phyloP scores from a whole-genome alignment of 176 grass and related monocot species.

The Zizania latifolia region DNA sequence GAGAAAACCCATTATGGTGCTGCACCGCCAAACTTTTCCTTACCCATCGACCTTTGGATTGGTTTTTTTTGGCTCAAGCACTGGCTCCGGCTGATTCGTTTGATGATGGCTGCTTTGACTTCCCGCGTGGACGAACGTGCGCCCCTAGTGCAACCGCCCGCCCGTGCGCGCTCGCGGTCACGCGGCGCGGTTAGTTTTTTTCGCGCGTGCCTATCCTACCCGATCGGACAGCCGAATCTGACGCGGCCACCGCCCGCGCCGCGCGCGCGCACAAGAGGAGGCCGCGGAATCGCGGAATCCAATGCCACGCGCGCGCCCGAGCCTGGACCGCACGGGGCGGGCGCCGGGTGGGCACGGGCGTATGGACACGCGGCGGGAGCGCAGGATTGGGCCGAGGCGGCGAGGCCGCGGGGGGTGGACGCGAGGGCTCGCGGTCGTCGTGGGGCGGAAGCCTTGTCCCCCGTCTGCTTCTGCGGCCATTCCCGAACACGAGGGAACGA shows the following conservation, averaged over 20 bases:
- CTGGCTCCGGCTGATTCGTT: neutral
- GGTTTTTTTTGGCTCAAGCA: too few relatives aligned
- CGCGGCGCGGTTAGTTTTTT: neutral
- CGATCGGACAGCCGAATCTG: conserved; percentile 22
- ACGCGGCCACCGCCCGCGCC: neutral
- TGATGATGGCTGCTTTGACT: conserved; percentile 7
- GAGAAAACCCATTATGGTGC: neutral
- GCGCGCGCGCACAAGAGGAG: neutral
- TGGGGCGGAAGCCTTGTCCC: neutral
- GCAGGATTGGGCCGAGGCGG: neutral
- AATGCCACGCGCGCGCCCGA: neutral
- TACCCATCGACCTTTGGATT: neutral
- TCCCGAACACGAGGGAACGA: too few relatives aligned
- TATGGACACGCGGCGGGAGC: neutral
- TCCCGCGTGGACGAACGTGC: conserved; percentile 14
- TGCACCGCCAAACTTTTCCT: neutral
- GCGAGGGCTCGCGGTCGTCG: neutral
- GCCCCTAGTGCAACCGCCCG: neutral
- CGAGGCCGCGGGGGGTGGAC: neutral
- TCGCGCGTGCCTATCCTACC: neutral
- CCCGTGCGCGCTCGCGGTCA: neutral
- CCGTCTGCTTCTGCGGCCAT: neutral
- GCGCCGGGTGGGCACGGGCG: too few relatives aligned
- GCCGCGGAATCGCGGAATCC: neutral
- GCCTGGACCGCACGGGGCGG: neutral